phyloP scores from a whole-genome alignment of 2,329 filamentous ascomycete species.

The Fusarium solani-melongenae region DNA sequence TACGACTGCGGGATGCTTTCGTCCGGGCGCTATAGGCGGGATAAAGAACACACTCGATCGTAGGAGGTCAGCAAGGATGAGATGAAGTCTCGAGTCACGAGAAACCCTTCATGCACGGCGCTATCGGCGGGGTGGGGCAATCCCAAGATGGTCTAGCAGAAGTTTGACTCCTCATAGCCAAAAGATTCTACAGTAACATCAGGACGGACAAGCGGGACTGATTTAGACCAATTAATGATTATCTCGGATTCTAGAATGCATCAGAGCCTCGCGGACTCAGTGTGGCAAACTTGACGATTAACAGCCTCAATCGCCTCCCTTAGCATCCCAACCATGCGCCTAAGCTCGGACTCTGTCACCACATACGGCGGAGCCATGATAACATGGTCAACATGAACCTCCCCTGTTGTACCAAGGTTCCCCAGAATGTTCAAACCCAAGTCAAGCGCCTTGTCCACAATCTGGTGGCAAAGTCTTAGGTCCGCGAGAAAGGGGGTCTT shows the following conservation, averaged over 20 bases:
- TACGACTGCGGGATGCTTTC: neutral
- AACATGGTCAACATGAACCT: neutral
- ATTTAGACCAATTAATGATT: neutral
- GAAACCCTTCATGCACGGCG: constrained; percentile 21
- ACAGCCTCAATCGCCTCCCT: neutral
- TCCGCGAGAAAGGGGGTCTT: constrained; percentile 29
- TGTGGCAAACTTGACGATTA: neutral
- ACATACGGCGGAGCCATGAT: neutral
- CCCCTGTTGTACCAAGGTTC: neutral
- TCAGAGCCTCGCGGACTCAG: neutral
- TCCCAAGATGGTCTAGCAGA: neutral
- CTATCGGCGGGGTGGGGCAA: constrained; percentile 26
- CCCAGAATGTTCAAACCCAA: neutral
- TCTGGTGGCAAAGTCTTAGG: constrained; percentile 5
- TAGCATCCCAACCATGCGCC: neutral
- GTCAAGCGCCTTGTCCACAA: neutral
- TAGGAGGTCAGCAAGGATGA: neutral
- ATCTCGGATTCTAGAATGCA: neutral
- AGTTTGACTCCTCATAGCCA: neutral
- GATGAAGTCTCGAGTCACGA: neutral
- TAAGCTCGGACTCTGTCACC: neutral
- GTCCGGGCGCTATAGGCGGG: constrained; percentile 5
- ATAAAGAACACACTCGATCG: neutral
- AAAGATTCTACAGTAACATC: neutral
- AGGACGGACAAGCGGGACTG: neutral